Conservation (phyloP, 805 yeast genomes). For the Ogataea haglerorum region DNA sequence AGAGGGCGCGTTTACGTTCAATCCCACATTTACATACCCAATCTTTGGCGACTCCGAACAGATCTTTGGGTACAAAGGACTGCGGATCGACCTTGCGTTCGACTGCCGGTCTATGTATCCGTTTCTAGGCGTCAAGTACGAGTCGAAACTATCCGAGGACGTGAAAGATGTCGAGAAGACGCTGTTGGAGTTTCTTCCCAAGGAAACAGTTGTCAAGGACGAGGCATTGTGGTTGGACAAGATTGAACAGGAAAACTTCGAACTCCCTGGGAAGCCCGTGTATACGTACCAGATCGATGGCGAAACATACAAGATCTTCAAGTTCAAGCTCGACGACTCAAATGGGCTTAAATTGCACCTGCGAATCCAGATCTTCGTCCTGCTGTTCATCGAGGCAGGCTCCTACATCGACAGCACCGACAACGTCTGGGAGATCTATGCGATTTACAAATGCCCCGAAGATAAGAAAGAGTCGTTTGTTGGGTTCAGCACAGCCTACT, state of each 20-base stretch:
- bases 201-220: conserved; percentile 53
- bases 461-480: conserved; percentile 45
- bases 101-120: conserved; percentile 76
- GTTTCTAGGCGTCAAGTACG: conserved; percentile 57
- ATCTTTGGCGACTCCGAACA: conserved; percentile 90
- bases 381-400: conserved; percentile 91
- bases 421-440: conserved; percentile 74
- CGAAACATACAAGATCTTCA: conserved; percentile 50
- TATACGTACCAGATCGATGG: conserved; percentile 33
- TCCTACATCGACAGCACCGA: conserved; percentile 78
- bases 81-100: conserved; percentile 64
- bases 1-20: conserved; percentile 58
- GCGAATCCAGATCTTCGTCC: conserved; percentile 73
- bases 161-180: conserved; percentile 57
- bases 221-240: conserved; percentile 65
- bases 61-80: conserved; percentile 76
- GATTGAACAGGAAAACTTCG: conserved; percentile 44
- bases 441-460: conserved; percentile 40
- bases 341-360: conserved; percentile 53
- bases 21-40: conserved; percentile 86
- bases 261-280: conserved; percentile 33
- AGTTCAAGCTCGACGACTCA: conserved; percentile 40
- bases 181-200: conserved; percentile 58
- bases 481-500: conserved; percentile 82
- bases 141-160: conserved; percentile 50